A percentile compares a stretch with the other conserved stretches of the same genome.
Evolutionary conservation across 1,139 yeast species (phyloP).

Genomic region (Zygoascus sp.): DNA sequence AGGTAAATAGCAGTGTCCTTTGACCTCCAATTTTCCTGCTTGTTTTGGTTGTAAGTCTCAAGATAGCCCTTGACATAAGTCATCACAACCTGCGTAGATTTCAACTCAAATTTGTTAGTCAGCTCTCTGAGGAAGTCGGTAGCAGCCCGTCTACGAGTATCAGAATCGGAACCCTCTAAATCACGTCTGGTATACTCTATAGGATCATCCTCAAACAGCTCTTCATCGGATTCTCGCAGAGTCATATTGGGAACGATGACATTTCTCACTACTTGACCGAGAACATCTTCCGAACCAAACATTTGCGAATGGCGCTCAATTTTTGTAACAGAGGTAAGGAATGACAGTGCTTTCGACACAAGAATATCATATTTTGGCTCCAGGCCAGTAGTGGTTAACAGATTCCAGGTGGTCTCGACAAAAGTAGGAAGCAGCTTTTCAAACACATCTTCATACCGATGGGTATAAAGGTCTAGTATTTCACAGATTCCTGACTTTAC

Average conservation of each 20-base stretch:
- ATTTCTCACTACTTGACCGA: conserved; percentile 73
- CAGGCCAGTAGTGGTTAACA: conserved; percentile 61
- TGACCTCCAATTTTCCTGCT: conserved; percentile 60
- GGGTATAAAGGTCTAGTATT: conserved; percentile 76
- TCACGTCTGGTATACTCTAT: conserved; percentile 88
- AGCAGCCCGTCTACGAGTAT: conserved; percentile 85
- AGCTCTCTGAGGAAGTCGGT: conserved; percentile 87
- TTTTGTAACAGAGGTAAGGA: conserved; percentile 76
- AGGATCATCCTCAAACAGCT: conserved; percentile 94
- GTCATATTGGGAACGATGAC: conserved; percentile 85
- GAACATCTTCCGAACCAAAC: conserved; percentile 62
- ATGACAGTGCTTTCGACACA: conserved; percentile 74
- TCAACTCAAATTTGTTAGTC: conserved; percentile 70
- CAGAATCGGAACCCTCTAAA: conserved; percentile 90
- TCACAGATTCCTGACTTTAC: conserved; percentile 84
- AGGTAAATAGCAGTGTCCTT: conserved; percentile 86
- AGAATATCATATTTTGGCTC: conserved; percentile 80
- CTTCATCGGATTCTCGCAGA: conserved; percentile 78
- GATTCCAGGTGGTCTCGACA: conserved; percentile 77
- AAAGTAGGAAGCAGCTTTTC: conserved; percentile 70
- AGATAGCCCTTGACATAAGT: conserved; percentile 70
- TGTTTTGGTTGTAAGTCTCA: conserved; percentile 43
- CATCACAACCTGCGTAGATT: conserved; percentile 73
- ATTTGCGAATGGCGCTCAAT: conserved; percentile 57
- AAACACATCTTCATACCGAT: conserved; percentile 89